phyloP scores from a whole-genome alignment of 176 grass and related monocot genomes.

The Oryza punctata region DNA sequence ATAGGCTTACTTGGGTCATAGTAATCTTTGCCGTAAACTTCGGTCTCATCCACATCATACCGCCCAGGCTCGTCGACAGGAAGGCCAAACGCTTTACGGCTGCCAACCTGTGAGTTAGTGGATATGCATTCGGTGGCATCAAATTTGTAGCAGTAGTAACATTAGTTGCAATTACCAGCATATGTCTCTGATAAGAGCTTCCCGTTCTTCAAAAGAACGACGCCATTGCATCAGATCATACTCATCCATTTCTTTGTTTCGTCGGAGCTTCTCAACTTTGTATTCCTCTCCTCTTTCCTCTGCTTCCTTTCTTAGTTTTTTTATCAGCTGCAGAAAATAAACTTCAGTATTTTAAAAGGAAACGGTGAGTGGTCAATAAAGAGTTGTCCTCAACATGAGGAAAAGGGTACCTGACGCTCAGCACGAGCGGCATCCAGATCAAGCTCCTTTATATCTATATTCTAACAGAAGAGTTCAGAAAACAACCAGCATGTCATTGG shows the following conservation, averaged over 20 bases:
- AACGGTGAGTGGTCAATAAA: background rate
- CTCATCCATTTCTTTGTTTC: conserved; percentile 88
- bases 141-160: background rate
- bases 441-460: conserved; percentile 74
- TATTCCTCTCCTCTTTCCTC: conserved; percentile 75
- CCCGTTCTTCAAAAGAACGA: conserved; percentile 79
- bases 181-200: conserved; percentile 91
- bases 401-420: conserved; percentile 72
- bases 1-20: conserved; percentile 70
- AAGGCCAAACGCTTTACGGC: conserved; percentile 73
- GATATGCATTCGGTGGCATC: background rate
- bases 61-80: conserved; percentile 78
- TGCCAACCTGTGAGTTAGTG: conserved; percentile 38
- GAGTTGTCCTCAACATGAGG: background rate
- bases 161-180: conserved; percentile 59
- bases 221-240: conserved; percentile 91
- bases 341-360: conserved; percentile 14
- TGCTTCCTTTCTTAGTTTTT: conserved; percentile 66
- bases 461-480: conserved; percentile 48
- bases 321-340: conserved; percentile 57
- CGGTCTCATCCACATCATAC: conserved; percentile 69
- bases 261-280: conserved; percentile 54
- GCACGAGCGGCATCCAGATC: conserved; percentile 75
- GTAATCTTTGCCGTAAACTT: conserved; percentile 70
- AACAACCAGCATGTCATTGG: conserved; percentile 27